Evolutionary conservation across 75 land plant genomes (phyloP), one percentile per base, ranked within the genome.

Genomic region (Picea sitchensis): DNA sequence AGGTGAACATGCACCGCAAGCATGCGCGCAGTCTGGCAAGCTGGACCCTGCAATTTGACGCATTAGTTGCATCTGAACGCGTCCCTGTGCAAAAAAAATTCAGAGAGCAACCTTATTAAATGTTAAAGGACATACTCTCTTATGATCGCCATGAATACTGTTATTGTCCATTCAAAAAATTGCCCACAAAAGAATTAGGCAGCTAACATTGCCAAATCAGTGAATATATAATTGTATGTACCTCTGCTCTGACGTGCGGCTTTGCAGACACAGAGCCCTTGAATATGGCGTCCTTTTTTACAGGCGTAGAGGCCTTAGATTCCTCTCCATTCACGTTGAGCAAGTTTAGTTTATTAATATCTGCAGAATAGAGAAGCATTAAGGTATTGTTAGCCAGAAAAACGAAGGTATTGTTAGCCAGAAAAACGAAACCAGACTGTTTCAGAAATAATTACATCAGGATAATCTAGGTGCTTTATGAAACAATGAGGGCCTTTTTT

Each of bases 1-100:
- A 0, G 92, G 92, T 20, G 64, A 81, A 78, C 92, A 91, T 15
- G 91, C 79, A 21, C 91, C 92, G 57, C 92, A 91, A 0, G 92
- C 92, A 63, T 91, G 92, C 9, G 84, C 71, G 78, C 93, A 91
- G 57, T 91, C 89, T 15, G 93, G 93, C 67, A 91, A 60, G 73
- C 85, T 86, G 51, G 93, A 91, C 8, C 93, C 93, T 31, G 88
- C 80, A 18, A 51, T 56, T 80, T 54, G 5, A n/a, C 23, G 31
- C 36, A 75, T 57, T 57, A 26, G 60, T 31, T 75, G 34, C 18
- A 4, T 30, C 3, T 58, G 21, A 62, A 1, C n/a, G 5, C 0
- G 8, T 58, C 15, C 21, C 76, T 75, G 59, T 38, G 26, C 59
- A 54, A 23, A 23, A 54, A 23, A 23, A 5, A 4, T 62, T 21